phyloP scores from a whole-genome alignment of 345 rosid genomes.

The Gossypium arboreum region DNA sequence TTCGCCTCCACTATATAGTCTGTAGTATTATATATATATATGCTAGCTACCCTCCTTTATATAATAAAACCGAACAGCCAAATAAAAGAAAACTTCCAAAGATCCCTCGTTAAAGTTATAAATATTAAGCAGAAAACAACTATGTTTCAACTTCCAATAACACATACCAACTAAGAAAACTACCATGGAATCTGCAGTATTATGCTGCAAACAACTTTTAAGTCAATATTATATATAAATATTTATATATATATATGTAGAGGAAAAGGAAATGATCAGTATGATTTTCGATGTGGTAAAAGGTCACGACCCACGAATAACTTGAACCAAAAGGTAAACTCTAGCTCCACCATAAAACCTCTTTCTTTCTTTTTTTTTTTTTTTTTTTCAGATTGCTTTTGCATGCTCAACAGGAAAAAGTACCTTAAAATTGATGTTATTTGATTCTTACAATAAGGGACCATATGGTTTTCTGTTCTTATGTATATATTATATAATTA shows the following conservation, averaged over 20 bases:
- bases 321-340: neutral
- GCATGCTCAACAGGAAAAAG: neutral
- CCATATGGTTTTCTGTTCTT: neutral
- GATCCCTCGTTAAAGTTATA: constrained; percentile 1
- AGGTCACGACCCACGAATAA: neutral
- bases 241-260: neutral
- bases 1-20: constrained; percentile 41
- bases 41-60: constrained; percentile 3
- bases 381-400: neutral
- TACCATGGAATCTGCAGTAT: constrained; percentile 1
- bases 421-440: neutral
- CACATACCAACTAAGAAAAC: constrained; percentile 5
- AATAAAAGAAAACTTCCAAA: constrained; percentile 24
- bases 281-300: neutral
- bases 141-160: constrained; percentile 3
- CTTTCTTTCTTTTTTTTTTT: neutral
- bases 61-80: constrained; percentile 35
- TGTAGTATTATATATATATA: neutral
- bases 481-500: neutral
- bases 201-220: neutral
- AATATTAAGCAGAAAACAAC: neutral
- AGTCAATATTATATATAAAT: neutral
- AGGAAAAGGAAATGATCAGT: neutral
- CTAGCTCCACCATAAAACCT: neutral
- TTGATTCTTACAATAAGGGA: neutral